Evolutionary conservation across 495 filamentous ascomycete species (phyloP), one percentile per base, ranked within the genome.

Genomic region (Talaromyces ruber): DNA sequence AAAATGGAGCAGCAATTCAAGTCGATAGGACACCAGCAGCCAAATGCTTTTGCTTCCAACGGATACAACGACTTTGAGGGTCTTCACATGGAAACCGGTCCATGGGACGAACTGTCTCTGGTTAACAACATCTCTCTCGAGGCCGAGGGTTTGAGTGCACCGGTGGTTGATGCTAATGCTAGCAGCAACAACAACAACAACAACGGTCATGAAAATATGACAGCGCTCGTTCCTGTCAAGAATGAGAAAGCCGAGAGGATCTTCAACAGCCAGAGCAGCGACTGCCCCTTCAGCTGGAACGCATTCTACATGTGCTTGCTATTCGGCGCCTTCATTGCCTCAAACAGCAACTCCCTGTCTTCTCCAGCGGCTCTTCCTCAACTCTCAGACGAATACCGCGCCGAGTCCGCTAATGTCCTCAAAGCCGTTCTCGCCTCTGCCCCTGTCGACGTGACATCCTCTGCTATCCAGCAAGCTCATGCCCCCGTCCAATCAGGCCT

Each of bases 321-420:
- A 62, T 93, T 96, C 68, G 94, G 94, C 67, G 94, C 94, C 57
- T 97, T 96, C 72, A 92, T 98, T 64, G 92, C 93, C 59, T 97
- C 93, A 52, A 96, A 93, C 77, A 82, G 81, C 58, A 76, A 82
- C 3, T 74, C 84, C 72, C 69, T 87, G 68, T 65, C 86, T 67
- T 65, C 85, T 51, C 76, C 75, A 28, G 77, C 75, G 1, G 62
- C 63, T 18, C 86, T 97, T 67, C 93, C 93, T 30, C 88, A 87
- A 64, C 86, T 98, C 65, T 91, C 94, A 21, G 91, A 97, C 62
- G 93, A 97, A 66, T 88, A 98, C 60, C 91, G 92, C 62, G 90
- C 89, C 62, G 95, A 95, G 60, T 96, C 93, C 22, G 90, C 93
- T 58, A 89, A 88, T 61, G 87, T 98, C 28, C 83, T 98, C 43